Evolutionary conservation across 805 yeast species (phyloP), one percentile per base, ranked within the genome.

Genomic region (Metschnikowia cerradonensis): DNA sequence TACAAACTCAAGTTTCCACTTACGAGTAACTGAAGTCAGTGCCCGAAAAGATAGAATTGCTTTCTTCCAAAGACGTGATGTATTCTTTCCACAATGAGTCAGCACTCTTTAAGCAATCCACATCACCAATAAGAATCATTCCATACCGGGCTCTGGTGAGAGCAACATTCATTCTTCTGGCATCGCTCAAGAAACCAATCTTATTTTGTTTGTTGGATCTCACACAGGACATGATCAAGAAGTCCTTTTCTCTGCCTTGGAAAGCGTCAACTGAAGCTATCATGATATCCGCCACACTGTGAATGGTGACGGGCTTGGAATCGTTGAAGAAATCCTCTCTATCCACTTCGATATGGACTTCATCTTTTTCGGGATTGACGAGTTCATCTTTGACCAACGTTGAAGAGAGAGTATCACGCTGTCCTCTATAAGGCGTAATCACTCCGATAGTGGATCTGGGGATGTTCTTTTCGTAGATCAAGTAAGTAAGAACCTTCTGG

Each of bases 101-200:
- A 10, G 57, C 38, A 15, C 31, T 44, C 31, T 48, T 48, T 34
- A 58, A 49, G 35, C 61, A 58, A 1, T 45, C 41, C 8, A 49
- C 50, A 31, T 58, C 61, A 15, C 61, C 61, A 23, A 58, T 45
- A 20, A 58, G 51, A 15, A 88, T 76, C 55, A 90, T 67, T 4
- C 96, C 96, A 62, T 81, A 89, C 64, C 80, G 84, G 23, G 96
- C 96, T 68, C 97, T 81, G 1, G 96, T 90, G 46, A 90, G 73
- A 4, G 96, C 96, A 51, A 90, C 97, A 65, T 90, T 90, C 63
- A 90, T 67, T 70, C 97, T 85, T 63, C 96, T 77, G 22, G 90
- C 88, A 60, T 90, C 96, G 55, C 83, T 80, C 64, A 90, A 75
- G 68, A 90, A 90, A 6, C 97, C 97, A 59, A 90, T 86, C 10